Evolutionary conservation across 176 grass and related monocot species (phyloP), one percentile per base, ranked within the genome.

Genomic region (Ensete glaucum): DNA sequence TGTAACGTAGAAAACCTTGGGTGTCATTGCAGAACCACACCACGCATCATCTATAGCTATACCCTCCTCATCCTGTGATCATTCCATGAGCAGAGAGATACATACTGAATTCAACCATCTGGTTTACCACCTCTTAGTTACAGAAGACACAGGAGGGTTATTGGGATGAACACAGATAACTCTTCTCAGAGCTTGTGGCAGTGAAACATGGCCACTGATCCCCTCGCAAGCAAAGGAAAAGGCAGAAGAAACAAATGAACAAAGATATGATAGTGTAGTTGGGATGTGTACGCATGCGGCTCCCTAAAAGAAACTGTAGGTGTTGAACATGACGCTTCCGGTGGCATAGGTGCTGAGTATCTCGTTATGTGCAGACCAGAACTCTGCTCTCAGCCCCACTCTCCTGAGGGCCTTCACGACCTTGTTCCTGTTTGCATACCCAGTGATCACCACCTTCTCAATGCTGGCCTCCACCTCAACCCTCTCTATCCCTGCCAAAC

Each of bases 401-500:
- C 95, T 85, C 52, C 95, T 85, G 73, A 99, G 79, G 54, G 95
- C 90, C 88, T 94, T 99, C 63, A 99, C 85, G 68, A 99, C 89
- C 87, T 91, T 99, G 83, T 87, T 99, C 84, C 86, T 79, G 82
- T 94, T 91, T 27, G 87, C 86, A 88, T 93, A 94, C 34, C 95
- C 95, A 6, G 84, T 99, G 60, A 94, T 91, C 60, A 89, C 81
- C 34, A 94, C 95, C 82, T 99, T 99, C 85, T 99, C 88, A 62
- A 91, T 84, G 81, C 85, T 99, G 49, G 70, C 88, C 82, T 99
- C 95, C 78, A 99, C 83, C 81, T 99, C 95, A 26, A 99, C 95
- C 73, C 87, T 91, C 85, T 99, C 91, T 21, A 99, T 92, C 0
- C 91, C 95, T 99, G 86, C 73, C 48, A 17, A 1, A 15, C 27